Conservation (phyloP, 2,329 filamentous ascomycete species). For the Phoma sp. region DNA sequence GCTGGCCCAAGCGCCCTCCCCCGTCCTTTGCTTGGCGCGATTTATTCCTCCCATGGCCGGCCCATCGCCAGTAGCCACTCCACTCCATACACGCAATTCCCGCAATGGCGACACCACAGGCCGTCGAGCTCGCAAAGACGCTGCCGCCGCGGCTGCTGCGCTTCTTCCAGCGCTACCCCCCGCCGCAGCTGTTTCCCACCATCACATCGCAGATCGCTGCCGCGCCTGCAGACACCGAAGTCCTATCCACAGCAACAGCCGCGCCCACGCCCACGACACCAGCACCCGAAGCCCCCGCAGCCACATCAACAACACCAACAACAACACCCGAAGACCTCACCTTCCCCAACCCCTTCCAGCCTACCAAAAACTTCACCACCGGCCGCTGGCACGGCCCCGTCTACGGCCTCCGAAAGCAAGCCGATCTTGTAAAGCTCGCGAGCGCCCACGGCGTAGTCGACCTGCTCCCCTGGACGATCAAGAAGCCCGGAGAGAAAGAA, state of each 20-base stretch:
- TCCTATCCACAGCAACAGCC: too few relatives aligned
- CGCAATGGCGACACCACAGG: slow-evolving; percentile 39
- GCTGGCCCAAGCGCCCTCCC: neutral
- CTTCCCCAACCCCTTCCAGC: slow-evolving; percentile 79
- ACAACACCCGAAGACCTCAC: slow-evolving; percentile 25
- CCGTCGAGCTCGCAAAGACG: slow-evolving; percentile 67
- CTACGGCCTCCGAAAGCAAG: slow-evolving; percentile 85
- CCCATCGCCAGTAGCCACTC: too few relatives aligned
- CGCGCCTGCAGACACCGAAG: slow-evolving; percentile 18
- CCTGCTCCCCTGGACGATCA: slow-evolving; percentile 76
- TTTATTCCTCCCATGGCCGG: neutral
- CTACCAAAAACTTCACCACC: slow-evolving; percentile 77
- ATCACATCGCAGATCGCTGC: slow-evolving; percentile 23
- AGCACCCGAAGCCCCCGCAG: slow-evolving; percentile 19
- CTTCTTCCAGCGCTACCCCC: slow-evolving; percentile 91
- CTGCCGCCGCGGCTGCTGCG: slow-evolving; percentile 79
- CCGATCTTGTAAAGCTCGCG: slow-evolving; percentile 88
- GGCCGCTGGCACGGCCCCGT: slow-evolving; percentile 83
- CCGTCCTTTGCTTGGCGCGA: slow-evolving; percentile 10
- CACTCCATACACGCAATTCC: slow-evolving; percentile 8
- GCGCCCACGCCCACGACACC: slow-evolving; percentile 30
- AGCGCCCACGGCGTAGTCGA: slow-evolving; percentile 79
- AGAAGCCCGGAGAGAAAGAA: slow-evolving; percentile 75
- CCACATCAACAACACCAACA: slow-evolving; percentile 38
- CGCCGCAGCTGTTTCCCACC: slow-evolving; percentile 57